Evolutionary conservation across 306 rosid genomes (phyloP).

Genomic region (Sicyos baderoa): DNA sequence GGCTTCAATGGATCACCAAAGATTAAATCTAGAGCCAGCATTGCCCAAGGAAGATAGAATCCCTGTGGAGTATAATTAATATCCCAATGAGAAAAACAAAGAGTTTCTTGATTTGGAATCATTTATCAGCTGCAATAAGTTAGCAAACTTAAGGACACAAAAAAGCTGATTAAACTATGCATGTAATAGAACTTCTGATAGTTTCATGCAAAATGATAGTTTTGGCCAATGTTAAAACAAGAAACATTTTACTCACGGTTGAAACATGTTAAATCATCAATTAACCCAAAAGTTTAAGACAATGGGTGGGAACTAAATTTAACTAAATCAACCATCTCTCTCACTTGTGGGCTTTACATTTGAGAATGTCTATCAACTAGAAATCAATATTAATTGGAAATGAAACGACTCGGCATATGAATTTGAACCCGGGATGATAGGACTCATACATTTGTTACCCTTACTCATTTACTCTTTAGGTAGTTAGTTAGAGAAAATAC

Average conservation of each 20-base stretch:
- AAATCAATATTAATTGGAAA: too few relatives aligned
- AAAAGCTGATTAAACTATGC: background rate
- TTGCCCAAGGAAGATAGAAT: slow-evolving; percentile 65
- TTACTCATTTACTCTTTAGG: too few relatives aligned
- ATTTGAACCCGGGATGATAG: too few relatives aligned
- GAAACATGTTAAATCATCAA: too few relatives aligned
- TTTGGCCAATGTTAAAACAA: background rate
- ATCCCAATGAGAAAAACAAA: background rate
- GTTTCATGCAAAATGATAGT: slow-evolving; percentile 6
- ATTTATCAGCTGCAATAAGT: background rate
- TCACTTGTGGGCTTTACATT: too few relatives aligned
- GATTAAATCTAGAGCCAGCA: slow-evolving; percentile 43
- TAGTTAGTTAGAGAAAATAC: too few relatives aligned
- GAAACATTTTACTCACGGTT: slow-evolving; percentile 22
- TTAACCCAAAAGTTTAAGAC: too few relatives aligned
- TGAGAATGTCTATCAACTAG: too few relatives aligned
- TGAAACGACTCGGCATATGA: too few relatives aligned
- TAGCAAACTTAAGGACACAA: background rate
- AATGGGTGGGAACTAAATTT: too few relatives aligned
- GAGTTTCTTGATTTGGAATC: background rate
- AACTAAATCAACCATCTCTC: too few relatives aligned
- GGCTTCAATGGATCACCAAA: slow-evolving; percentile 41
- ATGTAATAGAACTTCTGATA: background rate
- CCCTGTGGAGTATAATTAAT: slow-evolving; percentile 32
- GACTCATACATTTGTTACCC: too few relatives aligned